These are phyloP conservation scores for Escallonia herrerae DNA, from an alignment of 129 eudicot genomes.

Conservation along the genomic window DNA sequence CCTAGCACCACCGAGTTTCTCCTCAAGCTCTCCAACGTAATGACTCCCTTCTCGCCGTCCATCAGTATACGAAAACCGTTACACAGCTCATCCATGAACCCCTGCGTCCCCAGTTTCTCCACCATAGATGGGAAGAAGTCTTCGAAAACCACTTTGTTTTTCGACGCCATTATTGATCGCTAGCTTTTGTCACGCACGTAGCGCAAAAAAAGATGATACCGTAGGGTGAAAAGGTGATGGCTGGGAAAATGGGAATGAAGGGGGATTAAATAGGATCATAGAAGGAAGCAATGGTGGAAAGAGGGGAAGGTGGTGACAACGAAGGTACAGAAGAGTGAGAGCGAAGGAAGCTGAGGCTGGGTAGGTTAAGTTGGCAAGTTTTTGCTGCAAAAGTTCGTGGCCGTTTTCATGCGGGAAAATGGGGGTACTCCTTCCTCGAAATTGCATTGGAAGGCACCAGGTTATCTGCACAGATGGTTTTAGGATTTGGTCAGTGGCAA, in stretches of 20 bases:
- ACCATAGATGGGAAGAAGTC: conserved; percentile 38
- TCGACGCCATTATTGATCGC: not conserved
- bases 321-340: not conserved
- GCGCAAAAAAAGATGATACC: not conserved
- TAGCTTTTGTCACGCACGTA: not conserved
- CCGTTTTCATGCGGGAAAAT: not conserved
- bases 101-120: conserved; percentile 34
- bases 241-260: not conserved
- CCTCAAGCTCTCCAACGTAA: conserved; percentile 49
- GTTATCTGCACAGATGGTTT: too few species aligned
- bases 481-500: too few species aligned
- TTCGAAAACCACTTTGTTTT: conserved; percentile 10
- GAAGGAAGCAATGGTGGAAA: not conserved
- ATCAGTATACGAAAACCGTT: conserved; percentile 33
- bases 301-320: not conserved
- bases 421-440: conserved; percentile 1
- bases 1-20: conserved; percentile 23
- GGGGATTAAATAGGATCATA: not conserved
- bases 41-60: conserved; percentile 28
- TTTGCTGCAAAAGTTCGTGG: not conserved
- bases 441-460: conserved; percentile 6
- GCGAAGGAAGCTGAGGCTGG: too few species aligned
- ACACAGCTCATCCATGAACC: conserved; percentile 38
- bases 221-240: not conserved
- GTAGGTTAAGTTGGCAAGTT: too few species aligned